Evolutionary conservation across 2,329 filamentous ascomycete species (phyloP), one percentile per base, ranked within the genome.

Genomic region (Fusarium compactum): DNA sequence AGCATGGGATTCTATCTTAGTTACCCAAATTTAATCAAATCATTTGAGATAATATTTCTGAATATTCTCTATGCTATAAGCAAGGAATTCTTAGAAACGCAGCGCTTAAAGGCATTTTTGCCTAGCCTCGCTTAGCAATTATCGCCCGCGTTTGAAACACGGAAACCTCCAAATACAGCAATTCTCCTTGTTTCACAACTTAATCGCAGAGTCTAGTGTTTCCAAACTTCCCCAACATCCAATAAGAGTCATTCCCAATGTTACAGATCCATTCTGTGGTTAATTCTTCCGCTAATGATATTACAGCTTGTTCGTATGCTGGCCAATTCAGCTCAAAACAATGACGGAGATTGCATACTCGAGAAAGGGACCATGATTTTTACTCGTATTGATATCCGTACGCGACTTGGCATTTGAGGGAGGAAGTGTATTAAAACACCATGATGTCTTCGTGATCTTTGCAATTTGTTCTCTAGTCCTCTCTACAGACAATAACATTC

Each of bases 251-350:
- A 22, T 4, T 7, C 22, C 58, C 38, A 22, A 24, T 44, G 65
- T 67, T 67, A 58, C 47, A 58, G 43, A 22, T 51, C 38, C 29
- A 9, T 62, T 15, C n/a, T 15, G 20, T 12, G 22, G 6, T 5
- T 3, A 67, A 52, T 67, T 63, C 32, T 58, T 58, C 65, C 65
- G 65, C 63, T 47, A 65, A 60, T 65, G 5, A 41, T 5, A 44
- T 8, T 22, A 47, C 9, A 43, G 18, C 29, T 22, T 18, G 6
- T 27, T 24, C 25, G 27, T n/a, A 50, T 27, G 8, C 22, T 16
- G 10, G 14, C 52, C 44, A 57, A 51, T 48, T 41, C 24, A 24
- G 2, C 6, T 40, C 20, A 43, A 67, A 67, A 67, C 63, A 63
- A 46, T 3, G 9, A 30, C 46, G 40, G 57, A 58, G 40, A 59